Percentiles rank a stretch among this genome's conserved stretches.
phyloP scores from a whole-genome alignment of 1,284 basidiomycete genomes.

The Omphalotus olearius region DNA sequence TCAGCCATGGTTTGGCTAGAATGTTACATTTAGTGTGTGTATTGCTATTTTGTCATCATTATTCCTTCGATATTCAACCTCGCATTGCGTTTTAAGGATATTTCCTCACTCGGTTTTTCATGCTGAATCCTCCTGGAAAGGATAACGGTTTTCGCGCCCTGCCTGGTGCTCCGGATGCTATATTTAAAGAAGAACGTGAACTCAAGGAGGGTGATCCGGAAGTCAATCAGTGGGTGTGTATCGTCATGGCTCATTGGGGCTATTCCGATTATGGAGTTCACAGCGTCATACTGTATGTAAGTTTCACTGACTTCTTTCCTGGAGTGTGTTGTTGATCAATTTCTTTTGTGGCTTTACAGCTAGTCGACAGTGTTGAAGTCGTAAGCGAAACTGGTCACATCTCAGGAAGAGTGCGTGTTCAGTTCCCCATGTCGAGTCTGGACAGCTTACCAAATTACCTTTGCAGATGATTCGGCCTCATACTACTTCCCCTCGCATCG shows the following conservation, averaged over 20 bases:
- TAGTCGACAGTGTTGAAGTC: conserved; percentile 38
- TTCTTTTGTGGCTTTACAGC: conserved; percentile 21
- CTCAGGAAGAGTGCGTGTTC: conserved; percentile 29
- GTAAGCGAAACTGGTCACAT: conserved; percentile 31
- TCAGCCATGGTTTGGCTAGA: conserved; percentile 42
- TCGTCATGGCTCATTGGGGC: conserved; percentile 31
- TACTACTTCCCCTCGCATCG: conserved; percentile 43
- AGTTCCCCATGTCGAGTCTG: background rate
- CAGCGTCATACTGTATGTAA: conserved; percentile 44
- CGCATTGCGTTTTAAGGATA: conserved; percentile 26
- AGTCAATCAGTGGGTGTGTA: conserved; percentile 39
- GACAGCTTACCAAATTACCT: background rate
- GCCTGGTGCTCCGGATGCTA: conserved; percentile 27
- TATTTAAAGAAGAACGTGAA: conserved; percentile 27
- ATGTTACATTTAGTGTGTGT: conserved; percentile 38
- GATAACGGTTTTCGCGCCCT: conserved; percentile 30
- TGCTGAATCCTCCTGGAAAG: conserved; percentile 45
- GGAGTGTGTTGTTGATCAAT: background rate
- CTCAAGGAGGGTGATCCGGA: conserved; percentile 32
- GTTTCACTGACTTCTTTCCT: conserved; percentile 11
- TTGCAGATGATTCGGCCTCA: conserved; percentile 39
- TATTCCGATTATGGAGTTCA: conserved; percentile 37
- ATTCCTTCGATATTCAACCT: background rate
- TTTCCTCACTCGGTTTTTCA: conserved; percentile 39
- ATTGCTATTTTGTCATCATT: background rate